A percentile compares a stretch with the other conserved stretches of the same genome.
phyloP scores from a whole-genome alignment of 441 rosid genomes.

The Gossypium laxum region DNA sequence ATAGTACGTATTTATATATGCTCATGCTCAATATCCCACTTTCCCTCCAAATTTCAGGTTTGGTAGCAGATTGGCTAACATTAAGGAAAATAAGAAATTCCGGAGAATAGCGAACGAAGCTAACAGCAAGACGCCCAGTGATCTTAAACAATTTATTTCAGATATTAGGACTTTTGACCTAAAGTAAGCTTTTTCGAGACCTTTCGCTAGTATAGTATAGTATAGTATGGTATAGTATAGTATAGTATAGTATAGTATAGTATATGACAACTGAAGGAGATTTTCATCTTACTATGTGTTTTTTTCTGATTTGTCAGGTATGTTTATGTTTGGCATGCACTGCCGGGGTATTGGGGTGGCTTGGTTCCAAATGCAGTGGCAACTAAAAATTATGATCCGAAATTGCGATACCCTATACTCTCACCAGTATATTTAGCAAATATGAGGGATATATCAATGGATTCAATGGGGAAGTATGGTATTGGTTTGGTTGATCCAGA shows the following conservation, averaged over 20 bases:
- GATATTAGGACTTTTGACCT: slow-evolving; percentile 35
- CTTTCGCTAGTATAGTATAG: background rate
- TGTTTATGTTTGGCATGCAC: slow-evolving; percentile 39
- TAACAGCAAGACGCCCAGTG: slow-evolving; percentile 19
- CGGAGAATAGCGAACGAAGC: slow-evolving; percentile 20
- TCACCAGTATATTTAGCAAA: slow-evolving; percentile 39
- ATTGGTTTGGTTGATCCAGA: slow-evolving; percentile 37
- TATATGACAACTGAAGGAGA: background rate
- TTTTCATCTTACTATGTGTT: slow-evolving; percentile 9
- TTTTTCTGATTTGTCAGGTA: slow-evolving; percentile 22
- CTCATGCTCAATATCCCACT: background rate
- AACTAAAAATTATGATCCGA: slow-evolving; percentile 31
- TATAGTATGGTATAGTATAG: background rate
- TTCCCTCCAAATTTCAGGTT: slow-evolving; percentile 29
- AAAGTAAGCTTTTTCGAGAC: slow-evolving; percentile 25
- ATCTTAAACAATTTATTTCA: slow-evolving; percentile 41
- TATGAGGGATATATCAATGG: slow-evolving; percentile 35
- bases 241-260: background rate
- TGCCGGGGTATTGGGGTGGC: slow-evolving; percentile 45
- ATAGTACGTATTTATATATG: background rate
- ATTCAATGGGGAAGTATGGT: slow-evolving; percentile 42
- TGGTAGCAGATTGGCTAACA: slow-evolving; percentile 34
- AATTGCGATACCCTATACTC: slow-evolving; percentile 29
- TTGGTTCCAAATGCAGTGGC: slow-evolving; percentile 34
- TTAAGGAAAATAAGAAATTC: slow-evolving; percentile 33